Base-by-base conservation (phyloP, 306 rosid genomes). In the Sicyos edulis region DNA sequence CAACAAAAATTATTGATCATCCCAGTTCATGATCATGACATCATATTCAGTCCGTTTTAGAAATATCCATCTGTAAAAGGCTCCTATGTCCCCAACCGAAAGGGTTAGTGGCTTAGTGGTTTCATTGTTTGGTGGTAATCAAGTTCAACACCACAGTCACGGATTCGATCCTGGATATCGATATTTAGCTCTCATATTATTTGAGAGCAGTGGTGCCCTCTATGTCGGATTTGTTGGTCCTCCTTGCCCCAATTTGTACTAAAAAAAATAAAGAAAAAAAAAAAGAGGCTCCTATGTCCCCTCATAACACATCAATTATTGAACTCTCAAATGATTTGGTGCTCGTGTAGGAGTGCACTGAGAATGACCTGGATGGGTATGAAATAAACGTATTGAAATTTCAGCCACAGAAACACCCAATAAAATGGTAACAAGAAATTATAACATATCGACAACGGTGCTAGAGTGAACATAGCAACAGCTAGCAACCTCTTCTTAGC, bases 231-330 rank as follows among this genome's bases (percentile, higher is more conserved):
- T n/a, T n/a, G n/a, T n/a, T n/a, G n/a, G n/a, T n/a, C n/a, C n/a
- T n/a, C n/a, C n/a, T n/a, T n/a, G n/a, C n/a, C n/a, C n/a, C n/a
- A n/a, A n/a, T n/a, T n/a, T n/a, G n/a, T n/a, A n/a, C n/a, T n/a
- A n/a, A n/a, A n/a, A n/a, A n/a, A n/a, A n/a, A n/a, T n/a, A n/a
- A n/a, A n/a, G n/a, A n/a, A n/a, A n/a, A n/a, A n/a, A n/a, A n/a
- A n/a, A n/a, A n/a, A 44, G 55, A 67, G 72, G 72, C 20, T 47
- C 10, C 56, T 12, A 13, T 47, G 56, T 45, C 55, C 32, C 72
- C 37, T 67, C 13, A 67, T 47, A 67, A 56, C 72, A 67, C 8
- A 68, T 68, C 42, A 68, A 68, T 68, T 68, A 68, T 68, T 68
- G 57, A 49, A 22, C 21, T 7, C 34, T 47, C 72, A 68, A 49